phyloP scores from a whole-genome alignment of 306 rosid genomes.

The Trifolium pratense region DNA sequence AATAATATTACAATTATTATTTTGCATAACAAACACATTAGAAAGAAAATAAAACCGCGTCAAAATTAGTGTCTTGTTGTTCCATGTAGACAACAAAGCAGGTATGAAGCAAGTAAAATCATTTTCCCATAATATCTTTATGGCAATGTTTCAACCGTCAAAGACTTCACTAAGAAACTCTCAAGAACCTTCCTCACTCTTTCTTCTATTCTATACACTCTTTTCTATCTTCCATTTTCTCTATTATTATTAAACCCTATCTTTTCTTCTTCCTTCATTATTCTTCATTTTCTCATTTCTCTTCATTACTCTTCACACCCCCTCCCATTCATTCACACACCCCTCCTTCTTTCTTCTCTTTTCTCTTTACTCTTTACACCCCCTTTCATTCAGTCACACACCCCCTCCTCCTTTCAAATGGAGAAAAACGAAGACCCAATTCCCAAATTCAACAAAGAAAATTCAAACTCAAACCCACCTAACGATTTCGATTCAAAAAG shows the following conservation, averaged over 20 bases:
- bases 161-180: not conserved
- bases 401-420: not conserved
- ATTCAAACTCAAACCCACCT: not conserved
- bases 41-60: not conserved
- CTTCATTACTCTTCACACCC: not conserved
- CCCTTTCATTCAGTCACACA: not conserved
- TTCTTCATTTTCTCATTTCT: not conserved
- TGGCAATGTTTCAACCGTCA: not conserved
- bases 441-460: not conserved
- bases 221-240: not conserved
- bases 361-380: not conserved
- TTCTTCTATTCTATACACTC: not conserved
- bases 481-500: not conserved
- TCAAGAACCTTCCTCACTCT: constrained; percentile 43
- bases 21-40: not conserved
- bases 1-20: not conserved
- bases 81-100: not conserved
- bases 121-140: not conserved
- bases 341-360: not conserved
- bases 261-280: not conserved
- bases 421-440: not conserved
- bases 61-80: not conserved
- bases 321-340: not conserved
- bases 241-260: not conserved
- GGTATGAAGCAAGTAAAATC: not conserved